Evolutionary conservation across 2,329 filamentous ascomycete genomes (phyloP).

Genomic region (Talaromyces piceae): DNA sequence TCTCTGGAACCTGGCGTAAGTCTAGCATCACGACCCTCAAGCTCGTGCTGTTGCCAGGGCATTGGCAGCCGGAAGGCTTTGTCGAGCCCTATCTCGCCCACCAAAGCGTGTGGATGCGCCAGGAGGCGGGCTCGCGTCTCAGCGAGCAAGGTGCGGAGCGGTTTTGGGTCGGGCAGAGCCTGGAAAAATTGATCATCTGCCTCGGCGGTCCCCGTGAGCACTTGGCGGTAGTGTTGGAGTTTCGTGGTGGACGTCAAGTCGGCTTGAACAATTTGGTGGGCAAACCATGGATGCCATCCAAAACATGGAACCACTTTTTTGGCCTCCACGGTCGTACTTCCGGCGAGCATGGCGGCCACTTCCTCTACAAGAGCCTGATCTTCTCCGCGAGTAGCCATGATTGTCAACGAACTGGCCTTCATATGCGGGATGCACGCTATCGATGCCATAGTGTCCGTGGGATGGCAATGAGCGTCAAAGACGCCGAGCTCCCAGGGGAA

Average conservation of each 20-base stretch:
- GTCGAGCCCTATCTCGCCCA: conserved; percentile 58
- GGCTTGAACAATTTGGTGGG: conserved; percentile 44
- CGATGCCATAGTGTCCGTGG: conserved; percentile 56
- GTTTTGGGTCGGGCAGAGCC: conserved; percentile 46
- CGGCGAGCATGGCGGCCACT: conserved; percentile 30
- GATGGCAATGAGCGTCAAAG: conserved; percentile 60
- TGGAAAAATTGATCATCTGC: conserved; percentile 44
- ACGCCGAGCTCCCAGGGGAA: conserved; percentile 59
- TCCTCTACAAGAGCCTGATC: conserved; percentile 54
- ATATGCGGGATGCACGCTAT: conserved; percentile 49
- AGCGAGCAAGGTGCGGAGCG: conserved; percentile 45
- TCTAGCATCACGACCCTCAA: conserved; percentile 24
- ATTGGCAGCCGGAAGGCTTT: conserved; percentile 54
- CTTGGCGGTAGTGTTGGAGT: conserved; percentile 46
- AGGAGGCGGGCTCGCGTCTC: conserved; percentile 44
- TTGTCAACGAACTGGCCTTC: conserved; percentile 51
- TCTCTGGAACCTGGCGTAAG: conserved; percentile 55
- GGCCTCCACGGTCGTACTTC: neutral
- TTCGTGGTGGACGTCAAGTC: conserved; percentile 21
- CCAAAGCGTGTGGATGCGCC: conserved; percentile 47
- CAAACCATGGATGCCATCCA: conserved; percentile 64
- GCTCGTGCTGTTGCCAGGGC: conserved; percentile 35
- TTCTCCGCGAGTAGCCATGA: conserved; percentile 56
- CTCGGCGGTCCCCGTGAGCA: conserved; percentile 34
- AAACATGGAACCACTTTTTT: conserved; percentile 50